phyloP scores from a whole-genome alignment of 257 asterid genomes.

The Nicotiana attenuata region DNA sequence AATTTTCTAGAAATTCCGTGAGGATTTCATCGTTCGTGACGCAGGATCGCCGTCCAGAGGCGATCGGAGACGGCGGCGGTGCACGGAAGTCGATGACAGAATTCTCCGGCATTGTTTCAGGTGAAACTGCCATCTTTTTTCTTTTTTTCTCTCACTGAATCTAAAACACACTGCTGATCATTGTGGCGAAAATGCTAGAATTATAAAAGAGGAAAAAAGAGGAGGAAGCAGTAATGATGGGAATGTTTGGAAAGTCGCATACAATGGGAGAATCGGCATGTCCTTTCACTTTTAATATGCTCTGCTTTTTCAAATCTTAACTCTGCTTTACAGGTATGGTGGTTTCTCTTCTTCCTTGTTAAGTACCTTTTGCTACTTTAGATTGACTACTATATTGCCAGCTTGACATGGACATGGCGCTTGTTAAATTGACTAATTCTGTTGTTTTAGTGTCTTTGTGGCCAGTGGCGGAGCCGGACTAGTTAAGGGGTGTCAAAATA shows the following conservation, averaged over 20 bases:
- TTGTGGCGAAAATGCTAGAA: neutral
- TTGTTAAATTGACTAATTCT: neutral
- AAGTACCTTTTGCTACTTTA: neutral
- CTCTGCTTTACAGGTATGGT: slow-evolving; percentile 68
- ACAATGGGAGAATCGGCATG: slow-evolving; percentile 42
- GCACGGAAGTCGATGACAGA: slow-evolving; percentile 68
- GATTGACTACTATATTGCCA: neutral
- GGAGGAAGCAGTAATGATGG: slow-evolving; percentile 73
- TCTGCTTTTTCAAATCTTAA: slow-evolving; percentile 24
- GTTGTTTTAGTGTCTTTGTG: neutral
- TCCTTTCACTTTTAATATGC: slow-evolving; percentile 26
- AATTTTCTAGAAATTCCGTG: slow-evolving; percentile 56
- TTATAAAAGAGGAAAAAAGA: neutral
- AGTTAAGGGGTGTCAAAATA: no score
- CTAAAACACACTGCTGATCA: neutral
- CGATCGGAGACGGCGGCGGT: slow-evolving; percentile 92
- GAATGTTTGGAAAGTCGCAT: slow-evolving; percentile 46
- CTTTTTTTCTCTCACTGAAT: neutral
- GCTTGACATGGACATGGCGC: neutral
- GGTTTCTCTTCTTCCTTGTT: neutral
- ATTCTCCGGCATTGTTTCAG: slow-evolving; percentile 34
- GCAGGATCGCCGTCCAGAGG: slow-evolving; percentile 52
- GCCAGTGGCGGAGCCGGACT: no score
- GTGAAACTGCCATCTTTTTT: slow-evolving; percentile 38
- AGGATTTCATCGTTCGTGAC: slow-evolving; percentile 60